phyloP scores from a whole-genome alignment of 352 stramenopile genomes.

The Plasmopara halstedii region DNA sequence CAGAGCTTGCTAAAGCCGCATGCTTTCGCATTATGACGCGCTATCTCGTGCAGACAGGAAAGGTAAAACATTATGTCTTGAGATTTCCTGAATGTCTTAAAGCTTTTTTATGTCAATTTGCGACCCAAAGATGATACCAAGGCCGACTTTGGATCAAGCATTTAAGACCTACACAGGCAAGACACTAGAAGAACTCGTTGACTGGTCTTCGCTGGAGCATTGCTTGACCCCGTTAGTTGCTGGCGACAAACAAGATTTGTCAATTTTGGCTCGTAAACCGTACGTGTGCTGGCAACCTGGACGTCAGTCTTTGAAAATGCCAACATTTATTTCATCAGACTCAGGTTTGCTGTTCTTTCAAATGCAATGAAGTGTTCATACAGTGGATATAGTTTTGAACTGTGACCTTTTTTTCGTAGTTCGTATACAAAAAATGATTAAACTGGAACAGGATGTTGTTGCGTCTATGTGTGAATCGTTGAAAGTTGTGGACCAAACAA shows the following conservation, averaged over 20 bases:
- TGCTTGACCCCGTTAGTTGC: constrained; percentile 2
- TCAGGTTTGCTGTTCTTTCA: constrained; percentile 10
- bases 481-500: background rate
- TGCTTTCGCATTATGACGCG: constrained; percentile 30
- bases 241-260: background rate
- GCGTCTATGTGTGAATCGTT: constrained; percentile 16
- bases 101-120: background rate
- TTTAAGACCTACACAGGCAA: constrained; percentile 30
- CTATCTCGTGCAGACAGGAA: constrained; percentile 17
- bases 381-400: too few species aligned
- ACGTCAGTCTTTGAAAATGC: constrained; percentile 17
- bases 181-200: constrained; percentile 4
- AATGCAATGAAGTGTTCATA: background rate
- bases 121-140: constrained; percentile 16
- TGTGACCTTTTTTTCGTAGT: constrained; percentile 6
- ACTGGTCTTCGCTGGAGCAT: constrained; percentile 6
- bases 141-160: constrained; percentile 8
- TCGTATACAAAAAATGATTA: constrained; percentile 24
- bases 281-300: constrained; percentile 22
- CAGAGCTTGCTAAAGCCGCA: constrained; percentile 10
- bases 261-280: background rate
- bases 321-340: constrained; percentile 19
- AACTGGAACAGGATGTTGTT: constrained; percentile 34
- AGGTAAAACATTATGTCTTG: constrained; percentile 5
- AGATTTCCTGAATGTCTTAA: background rate